Evolutionary conservation across 73 alveolate species (phyloP).

Genomic region (Paramecium tetraurelia): DNA sequence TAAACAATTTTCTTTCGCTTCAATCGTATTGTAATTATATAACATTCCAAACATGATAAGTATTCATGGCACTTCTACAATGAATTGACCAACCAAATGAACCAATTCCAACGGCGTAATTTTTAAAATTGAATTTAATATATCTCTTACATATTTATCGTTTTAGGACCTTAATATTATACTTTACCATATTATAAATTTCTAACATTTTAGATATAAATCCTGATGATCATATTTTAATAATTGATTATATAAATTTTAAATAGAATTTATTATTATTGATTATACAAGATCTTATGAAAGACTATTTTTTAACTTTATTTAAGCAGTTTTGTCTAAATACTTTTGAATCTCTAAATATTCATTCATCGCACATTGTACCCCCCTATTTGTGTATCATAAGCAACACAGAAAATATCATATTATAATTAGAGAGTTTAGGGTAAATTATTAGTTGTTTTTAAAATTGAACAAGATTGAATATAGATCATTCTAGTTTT

Average conservation of each 20-base stretch:
- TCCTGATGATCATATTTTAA: too few relatives aligned
- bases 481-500: too few relatives aligned
- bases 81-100: not conserved
- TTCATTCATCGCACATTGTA: constrained; percentile 22
- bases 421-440: not conserved
- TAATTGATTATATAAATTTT: too few relatives aligned
- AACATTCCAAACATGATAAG: not conserved
- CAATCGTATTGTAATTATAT: not conserved
- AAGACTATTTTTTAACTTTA: not conserved
- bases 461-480: too few relatives aligned
- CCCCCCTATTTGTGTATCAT: constrained; percentile 21
- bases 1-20: not conserved
- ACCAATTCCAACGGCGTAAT: not conserved
- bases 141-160: not conserved
- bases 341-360: not conserved
- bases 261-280: too few relatives aligned
- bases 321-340: not conserved
- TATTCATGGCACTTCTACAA: not conserved
- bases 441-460: not conserved
- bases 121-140: not conserved
- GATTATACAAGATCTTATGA: not conserved
- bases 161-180: not conserved
- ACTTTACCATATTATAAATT: not conserved
- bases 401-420: constrained; percentile 33
- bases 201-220: not conserved